These are phyloP conservation scores for Retiboletus flavoniger DNA, from an alignment of 1,284 basidiomycete species.

Conservation along the genomic window DNA sequence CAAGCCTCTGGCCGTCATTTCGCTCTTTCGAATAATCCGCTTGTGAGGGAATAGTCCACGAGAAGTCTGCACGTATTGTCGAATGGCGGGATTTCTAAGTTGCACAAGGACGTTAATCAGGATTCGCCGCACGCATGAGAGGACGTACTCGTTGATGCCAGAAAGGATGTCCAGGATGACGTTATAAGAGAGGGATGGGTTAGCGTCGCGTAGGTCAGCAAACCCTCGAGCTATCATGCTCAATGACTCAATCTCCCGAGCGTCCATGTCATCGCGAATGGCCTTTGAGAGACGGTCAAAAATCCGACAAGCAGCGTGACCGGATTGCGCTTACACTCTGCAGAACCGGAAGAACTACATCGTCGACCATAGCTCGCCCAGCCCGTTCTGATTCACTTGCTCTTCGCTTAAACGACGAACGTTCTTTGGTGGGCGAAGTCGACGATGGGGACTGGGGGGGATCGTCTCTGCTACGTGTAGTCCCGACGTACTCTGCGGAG, in stretches of 20 bases:
- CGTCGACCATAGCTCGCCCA: constrained; percentile 72
- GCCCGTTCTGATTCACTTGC: constrained; percentile 62
- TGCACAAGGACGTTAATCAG: constrained; percentile 4
- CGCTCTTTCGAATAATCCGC: constrained; percentile 73
- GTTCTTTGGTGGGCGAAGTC: constrained; percentile 44
- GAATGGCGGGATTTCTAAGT: constrained; percentile 65
- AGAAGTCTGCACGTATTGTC: constrained; percentile 75
- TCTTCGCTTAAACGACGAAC: constrained; percentile 44
- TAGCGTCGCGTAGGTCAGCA: constrained; percentile 75
- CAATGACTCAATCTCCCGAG: constrained; percentile 83
- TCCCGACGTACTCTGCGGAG: constrained; percentile 81
- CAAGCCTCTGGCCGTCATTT: constrained; percentile 77
- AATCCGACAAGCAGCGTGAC: background rate
- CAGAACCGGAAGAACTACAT: constrained; percentile 77
- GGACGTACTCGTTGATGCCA: constrained; percentile 83
- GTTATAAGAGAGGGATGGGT: constrained; percentile 82
- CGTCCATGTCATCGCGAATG: constrained; percentile 81
- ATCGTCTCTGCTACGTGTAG: constrained; percentile 54
- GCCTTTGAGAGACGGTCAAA: constrained; percentile 46
- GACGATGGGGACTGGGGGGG: constrained; percentile 42
- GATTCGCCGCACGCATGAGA: background rate
- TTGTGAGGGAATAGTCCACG: constrained; percentile 74
- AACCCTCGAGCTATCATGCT: constrained; percentile 91
- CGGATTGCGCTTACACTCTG: constrained; percentile 52
- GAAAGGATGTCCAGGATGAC: constrained; percentile 86